Percentiles rank a stretch among this genome's conserved stretches.
Conservation (phyloP, 169 alveolate genomes). For the Toxoplasma gondii region DNA sequence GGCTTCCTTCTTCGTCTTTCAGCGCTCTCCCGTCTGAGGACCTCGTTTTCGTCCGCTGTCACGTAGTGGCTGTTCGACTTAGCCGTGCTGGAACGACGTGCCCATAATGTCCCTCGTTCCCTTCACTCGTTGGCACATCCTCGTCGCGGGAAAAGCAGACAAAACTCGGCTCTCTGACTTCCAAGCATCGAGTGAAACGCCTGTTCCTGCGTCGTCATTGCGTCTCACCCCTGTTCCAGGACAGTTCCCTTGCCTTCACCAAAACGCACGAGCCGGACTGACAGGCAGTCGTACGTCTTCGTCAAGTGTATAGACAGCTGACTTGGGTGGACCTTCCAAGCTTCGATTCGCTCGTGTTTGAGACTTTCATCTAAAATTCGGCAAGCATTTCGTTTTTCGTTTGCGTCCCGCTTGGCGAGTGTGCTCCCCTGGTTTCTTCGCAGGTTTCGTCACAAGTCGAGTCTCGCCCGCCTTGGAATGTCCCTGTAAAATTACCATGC, state of each 20-base stretch:
- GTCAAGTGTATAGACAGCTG: too few relatives aligned
- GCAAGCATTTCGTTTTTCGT: too few relatives aligned
- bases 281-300: too few relatives aligned
- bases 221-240: background rate
- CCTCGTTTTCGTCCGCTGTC: background rate
- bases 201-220: background rate
- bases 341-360: too few relatives aligned
- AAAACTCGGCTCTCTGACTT: background rate
- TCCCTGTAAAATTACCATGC: conserved; percentile 6
- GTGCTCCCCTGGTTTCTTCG: too few relatives aligned
- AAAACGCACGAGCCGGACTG: too few relatives aligned
- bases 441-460: too few relatives aligned
- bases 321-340: too few relatives aligned
- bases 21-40: too few relatives aligned
- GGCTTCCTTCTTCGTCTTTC: too few relatives aligned
- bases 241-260: background rate
- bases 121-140: background rate
- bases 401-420: too few relatives aligned
- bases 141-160: background rate
- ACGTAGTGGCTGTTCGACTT: background rate
- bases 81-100: background rate
- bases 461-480: background rate
- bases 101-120: background rate
- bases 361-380: too few relatives aligned
- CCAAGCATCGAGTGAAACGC: background rate